Conservation (phyloP, 768 basidiomycete species). For the Boletus tylopilopsis region DNA sequence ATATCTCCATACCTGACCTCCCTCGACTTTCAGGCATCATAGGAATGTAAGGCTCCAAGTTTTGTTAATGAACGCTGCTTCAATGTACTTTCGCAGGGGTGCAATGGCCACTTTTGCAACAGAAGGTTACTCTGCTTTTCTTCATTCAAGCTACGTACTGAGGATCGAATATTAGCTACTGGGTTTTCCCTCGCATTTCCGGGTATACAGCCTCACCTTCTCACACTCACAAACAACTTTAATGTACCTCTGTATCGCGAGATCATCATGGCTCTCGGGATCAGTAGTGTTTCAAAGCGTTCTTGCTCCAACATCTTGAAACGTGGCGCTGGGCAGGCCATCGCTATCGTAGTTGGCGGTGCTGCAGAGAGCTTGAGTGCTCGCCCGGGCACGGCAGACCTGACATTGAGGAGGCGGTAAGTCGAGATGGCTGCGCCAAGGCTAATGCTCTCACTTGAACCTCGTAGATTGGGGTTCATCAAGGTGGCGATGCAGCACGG, state of each 20-base stretch:
- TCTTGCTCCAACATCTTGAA: slow-evolving; percentile 86
- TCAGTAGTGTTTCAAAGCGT: slow-evolving; percentile 88
- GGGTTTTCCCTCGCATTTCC: slow-evolving; percentile 90
- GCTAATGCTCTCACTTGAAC: neutral
- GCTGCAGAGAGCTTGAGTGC: slow-evolving; percentile 94
- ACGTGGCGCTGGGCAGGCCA: slow-evolving; percentile 59
- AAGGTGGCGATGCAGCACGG: slow-evolving; percentile 90
- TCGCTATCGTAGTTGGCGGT: slow-evolving; percentile 95
- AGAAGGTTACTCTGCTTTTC: slow-evolving; percentile 55
- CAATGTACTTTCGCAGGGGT: slow-evolving; percentile 51
- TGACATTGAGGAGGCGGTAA: slow-evolving; percentile 72
- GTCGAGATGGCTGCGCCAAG: neutral
- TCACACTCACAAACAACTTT: slow-evolving; percentile 91
- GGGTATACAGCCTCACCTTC: slow-evolving; percentile 87
- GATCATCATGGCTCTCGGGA: slow-evolving; percentile 78
- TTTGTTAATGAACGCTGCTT: neutral
- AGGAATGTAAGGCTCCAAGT: slow-evolving; percentile 69
- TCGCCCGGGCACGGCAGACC: slow-evolving; percentile 93
- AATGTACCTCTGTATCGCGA: slow-evolving; percentile 91
- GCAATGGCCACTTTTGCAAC: slow-evolving; percentile 95
- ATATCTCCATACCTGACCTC: slow-evolving; percentile 3
- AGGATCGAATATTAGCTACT: slow-evolving; percentile 52
- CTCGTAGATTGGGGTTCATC: slow-evolving; percentile 81
- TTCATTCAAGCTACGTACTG: neutral
- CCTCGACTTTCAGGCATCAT: slow-evolving; percentile 71